Evolutionary conservation across 192 early-diverging fungal species (phyloP), one percentile per base, ranked within the genome.

Genomic region (Rhizophagus clarus): DNA sequence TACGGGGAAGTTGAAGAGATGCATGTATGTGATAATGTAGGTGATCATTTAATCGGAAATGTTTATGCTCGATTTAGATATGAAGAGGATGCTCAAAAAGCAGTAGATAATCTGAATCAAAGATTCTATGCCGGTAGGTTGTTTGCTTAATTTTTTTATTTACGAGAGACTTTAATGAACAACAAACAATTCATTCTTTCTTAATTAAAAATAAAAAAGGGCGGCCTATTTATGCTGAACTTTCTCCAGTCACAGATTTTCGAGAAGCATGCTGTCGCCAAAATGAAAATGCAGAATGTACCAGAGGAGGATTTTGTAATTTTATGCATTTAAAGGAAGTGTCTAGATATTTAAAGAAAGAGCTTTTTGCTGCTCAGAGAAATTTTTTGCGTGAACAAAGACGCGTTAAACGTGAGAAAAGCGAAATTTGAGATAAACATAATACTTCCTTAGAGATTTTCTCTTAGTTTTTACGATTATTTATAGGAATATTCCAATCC

Each of bases 261-360:
- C 90, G 94, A 61, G 98, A 99, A 90, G 97, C 98, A 2, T 97
- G 96, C 84, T 99, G 98, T 84, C 91, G 97, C 37, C 97, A 98
- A 84, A 94, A 99, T 84, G 98, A 99, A 81, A 96, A 89, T 63
- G 87, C 91, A 73, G 95, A 97, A 84, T 99, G 98, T 88, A 95
- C 92, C 81, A 93, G 97, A 17, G 97, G 97, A 32, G 97, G 97
- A 10, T 93, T 97, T 79, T 99, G 98, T 88, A 99, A 98, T 86
- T 99, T 99, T 88, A 98, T 99, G 98, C 98, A 99, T 87, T 87
- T 99, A 60, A 95, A 96, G 77, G 89, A 92, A 68, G 94, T 96
- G 8, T 89, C 92, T n/a, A 87, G 93, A 66, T 81, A 86, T 61
- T 83, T 99, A 71, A 89, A 90, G 77, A 88, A 92, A 80, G 94